Evolutionary conservation across 1,139 yeast genomes (phyloP).

Genomic region (Starmera stellimalicola): DNA sequence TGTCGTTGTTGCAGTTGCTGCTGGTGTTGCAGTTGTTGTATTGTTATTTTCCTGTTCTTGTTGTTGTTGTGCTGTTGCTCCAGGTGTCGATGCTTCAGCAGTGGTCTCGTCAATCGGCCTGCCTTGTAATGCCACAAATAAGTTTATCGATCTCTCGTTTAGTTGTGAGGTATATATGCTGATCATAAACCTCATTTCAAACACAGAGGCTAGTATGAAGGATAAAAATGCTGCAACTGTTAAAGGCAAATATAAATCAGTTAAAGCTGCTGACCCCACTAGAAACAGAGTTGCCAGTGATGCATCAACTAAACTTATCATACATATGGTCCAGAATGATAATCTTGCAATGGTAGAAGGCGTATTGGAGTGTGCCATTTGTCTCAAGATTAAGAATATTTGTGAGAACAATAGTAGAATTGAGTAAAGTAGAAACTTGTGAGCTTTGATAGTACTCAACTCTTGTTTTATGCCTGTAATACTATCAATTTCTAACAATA

Average conservation of each 20-base stretch:
- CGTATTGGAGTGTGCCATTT: constrained; percentile 62
- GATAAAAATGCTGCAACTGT: constrained; percentile 64
- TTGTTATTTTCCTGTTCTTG: constrained; percentile 11
- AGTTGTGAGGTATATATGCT: constrained; percentile 63
- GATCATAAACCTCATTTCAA: constrained; percentile 70
- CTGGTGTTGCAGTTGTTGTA: constrained; percentile 11
- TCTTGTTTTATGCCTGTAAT: constrained; percentile 54
- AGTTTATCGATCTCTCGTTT: constrained; percentile 57
- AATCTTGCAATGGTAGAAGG: constrained; percentile 73
- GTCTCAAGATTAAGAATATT: constrained; percentile 43
- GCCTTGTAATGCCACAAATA: constrained; percentile 55
- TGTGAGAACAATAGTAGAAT: constrained; percentile 39
- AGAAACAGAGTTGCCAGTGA: constrained; percentile 54
- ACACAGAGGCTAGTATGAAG: constrained; percentile 61
- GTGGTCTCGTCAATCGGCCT: constrained; percentile 31
- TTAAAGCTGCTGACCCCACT: constrained; percentile 45
- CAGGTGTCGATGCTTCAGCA: constrained; percentile 4
- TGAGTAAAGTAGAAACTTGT: constrained; percentile 38
- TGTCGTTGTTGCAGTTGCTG: constrained; percentile 14
- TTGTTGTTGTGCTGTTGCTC: constrained; percentile 7
- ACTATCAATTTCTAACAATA: constrained; percentile 33
- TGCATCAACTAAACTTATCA: constrained; percentile 58
- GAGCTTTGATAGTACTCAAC: constrained; percentile 33
- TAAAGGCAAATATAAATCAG: constrained; percentile 53
- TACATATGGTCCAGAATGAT: constrained; percentile 50